These are phyloP conservation scores for Penicillium odoratum DNA, from an alignment of 495 filamentous ascomycete genomes.

Conservation along the genomic window DNA sequence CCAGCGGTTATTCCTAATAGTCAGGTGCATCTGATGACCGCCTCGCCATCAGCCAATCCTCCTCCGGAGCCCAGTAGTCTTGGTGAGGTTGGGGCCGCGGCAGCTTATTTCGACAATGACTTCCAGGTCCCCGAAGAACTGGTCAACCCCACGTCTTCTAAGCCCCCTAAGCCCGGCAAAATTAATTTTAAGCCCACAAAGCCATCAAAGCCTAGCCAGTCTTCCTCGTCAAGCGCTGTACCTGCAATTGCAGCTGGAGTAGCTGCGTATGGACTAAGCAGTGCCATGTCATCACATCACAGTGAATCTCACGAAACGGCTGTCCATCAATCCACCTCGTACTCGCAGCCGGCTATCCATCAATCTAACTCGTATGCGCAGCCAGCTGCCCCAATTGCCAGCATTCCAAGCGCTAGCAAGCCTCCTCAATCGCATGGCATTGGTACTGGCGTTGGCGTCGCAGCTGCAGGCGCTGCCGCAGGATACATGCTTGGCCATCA, in stretches of 20 bases:
- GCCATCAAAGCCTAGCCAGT: slow-evolving; percentile 31
- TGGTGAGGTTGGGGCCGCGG: slow-evolving; percentile 52
- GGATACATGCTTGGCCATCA: slow-evolving; percentile 50
- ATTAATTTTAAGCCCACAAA: slow-evolving; percentile 18
- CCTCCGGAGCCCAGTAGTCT: slow-evolving; percentile 54
- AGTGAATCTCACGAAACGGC: slow-evolving; percentile 10
- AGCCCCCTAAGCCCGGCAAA: slow-evolving; percentile 29
- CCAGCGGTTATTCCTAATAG: slow-evolving; percentile 55
- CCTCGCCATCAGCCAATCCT: slow-evolving; percentile 46
- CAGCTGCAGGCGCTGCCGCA: slow-evolving; percentile 48
- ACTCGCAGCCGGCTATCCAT: slow-evolving; percentile 7
- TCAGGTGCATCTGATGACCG: slow-evolving; percentile 51
- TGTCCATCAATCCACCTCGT: slow-evolving; percentile 19
- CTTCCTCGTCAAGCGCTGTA: slow-evolving; percentile 25
- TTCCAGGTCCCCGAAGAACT: slow-evolving; percentile 18
- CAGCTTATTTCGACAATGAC: slow-evolving; percentile 43
- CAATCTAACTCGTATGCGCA: slow-evolving; percentile 20
- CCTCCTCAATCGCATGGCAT: slow-evolving; percentile 34
- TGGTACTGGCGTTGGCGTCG: slow-evolving; percentile 40
- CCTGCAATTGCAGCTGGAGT: slow-evolving; percentile 27
- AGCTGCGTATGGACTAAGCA: slow-evolving; percentile 30
- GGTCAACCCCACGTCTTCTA: slow-evolving; percentile 20
- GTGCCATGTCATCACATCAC: slow-evolving; percentile 19
- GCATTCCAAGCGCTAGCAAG: slow-evolving; percentile 14
- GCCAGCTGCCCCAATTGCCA: slow-evolving; percentile 7